These are phyloP conservation scores for Boletales sp. DNA, from an alignment of 768 basidiomycete genomes.

Conservation along the genomic window DNA sequence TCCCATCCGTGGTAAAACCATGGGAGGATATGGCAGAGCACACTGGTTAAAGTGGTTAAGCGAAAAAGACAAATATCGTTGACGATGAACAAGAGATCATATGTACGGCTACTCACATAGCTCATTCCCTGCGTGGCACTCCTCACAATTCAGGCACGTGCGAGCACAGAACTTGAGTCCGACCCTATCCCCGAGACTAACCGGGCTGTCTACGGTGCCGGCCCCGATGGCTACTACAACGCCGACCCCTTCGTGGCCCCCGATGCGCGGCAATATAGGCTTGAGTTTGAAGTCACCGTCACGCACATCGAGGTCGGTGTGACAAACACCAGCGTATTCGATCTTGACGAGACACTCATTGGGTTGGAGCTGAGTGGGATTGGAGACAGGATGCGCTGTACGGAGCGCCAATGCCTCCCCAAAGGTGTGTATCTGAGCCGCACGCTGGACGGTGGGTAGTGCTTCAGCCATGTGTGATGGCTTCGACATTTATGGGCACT, in stretches of 20 bases:
- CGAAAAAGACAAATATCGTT: no score
- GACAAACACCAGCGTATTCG: constrained; percentile 41
- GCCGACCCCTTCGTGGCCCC: constrained; percentile 48
- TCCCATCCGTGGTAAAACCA: constrained; percentile 43
- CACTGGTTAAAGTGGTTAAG: neutral
- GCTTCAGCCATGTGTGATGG: neutral
- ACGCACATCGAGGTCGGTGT: constrained; percentile 38
- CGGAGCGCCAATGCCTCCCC: constrained; percentile 12
- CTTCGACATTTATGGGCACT: no score
- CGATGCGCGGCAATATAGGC: constrained; percentile 32
- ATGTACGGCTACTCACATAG: constrained; percentile 16
- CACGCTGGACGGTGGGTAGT: constrained; percentile 25
- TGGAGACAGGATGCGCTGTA: constrained; percentile 14
- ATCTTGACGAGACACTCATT: constrained; percentile 40
- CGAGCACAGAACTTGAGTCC: constrained; percentile 44
- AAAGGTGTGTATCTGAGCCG: constrained; percentile 17
- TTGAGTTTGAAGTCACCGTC: constrained; percentile 30
- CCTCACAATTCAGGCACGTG: constrained; percentile 38
- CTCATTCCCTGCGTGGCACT: constrained; percentile 38
- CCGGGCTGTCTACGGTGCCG: constrained; percentile 25
- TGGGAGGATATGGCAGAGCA: constrained; percentile 4
- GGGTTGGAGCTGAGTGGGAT: constrained; percentile 11
- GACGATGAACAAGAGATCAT: no score
- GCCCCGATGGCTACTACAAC: constrained; percentile 42
- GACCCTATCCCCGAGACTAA: constrained; percentile 39